Conservation (phyloP, 1,284 basidiomycete genomes). For the Leccinum subatratum region DNA sequence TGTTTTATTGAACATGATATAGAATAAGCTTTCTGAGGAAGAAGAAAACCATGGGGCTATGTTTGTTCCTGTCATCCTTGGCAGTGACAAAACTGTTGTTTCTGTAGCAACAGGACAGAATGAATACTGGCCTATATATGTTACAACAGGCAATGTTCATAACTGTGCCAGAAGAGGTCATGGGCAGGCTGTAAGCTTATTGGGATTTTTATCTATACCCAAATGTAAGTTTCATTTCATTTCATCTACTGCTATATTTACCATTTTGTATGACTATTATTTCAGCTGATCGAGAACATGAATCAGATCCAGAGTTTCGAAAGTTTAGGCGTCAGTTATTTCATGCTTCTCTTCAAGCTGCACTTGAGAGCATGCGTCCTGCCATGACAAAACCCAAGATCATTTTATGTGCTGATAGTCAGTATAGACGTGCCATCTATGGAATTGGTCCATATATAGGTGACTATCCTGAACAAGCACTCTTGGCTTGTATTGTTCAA, state of each 20-base stretch:
- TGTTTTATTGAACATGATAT: background rate
- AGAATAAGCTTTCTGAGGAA: background rate
- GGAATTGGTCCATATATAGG: background rate
- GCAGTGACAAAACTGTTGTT: conserved; percentile 11
- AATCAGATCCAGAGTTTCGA: background rate
- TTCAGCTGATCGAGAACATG: background rate
- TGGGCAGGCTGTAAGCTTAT: background rate
- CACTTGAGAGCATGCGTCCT: too few relatives aligned
- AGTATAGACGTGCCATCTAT: background rate
- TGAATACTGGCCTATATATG: background rate
- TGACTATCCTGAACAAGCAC: background rate
- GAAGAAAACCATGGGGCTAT: background rate
- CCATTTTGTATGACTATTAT: background rate
- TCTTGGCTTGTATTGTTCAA: background rate
- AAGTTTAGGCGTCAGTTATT: too few relatives aligned
- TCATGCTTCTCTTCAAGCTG: too few relatives aligned
- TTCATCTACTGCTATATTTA: too few relatives aligned
- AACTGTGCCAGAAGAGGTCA: background rate
- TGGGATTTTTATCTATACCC: background rate
- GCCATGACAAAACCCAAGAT: too few relatives aligned
- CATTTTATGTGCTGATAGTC: too few relatives aligned
- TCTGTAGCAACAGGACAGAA: conserved; percentile 7
- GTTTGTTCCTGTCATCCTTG: conserved; percentile 8
- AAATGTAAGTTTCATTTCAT: background rate
- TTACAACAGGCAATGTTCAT: background rate